Base-by-base conservation (phyloP, 345 rosid genomes). In the Turnera subulata region DNA sequence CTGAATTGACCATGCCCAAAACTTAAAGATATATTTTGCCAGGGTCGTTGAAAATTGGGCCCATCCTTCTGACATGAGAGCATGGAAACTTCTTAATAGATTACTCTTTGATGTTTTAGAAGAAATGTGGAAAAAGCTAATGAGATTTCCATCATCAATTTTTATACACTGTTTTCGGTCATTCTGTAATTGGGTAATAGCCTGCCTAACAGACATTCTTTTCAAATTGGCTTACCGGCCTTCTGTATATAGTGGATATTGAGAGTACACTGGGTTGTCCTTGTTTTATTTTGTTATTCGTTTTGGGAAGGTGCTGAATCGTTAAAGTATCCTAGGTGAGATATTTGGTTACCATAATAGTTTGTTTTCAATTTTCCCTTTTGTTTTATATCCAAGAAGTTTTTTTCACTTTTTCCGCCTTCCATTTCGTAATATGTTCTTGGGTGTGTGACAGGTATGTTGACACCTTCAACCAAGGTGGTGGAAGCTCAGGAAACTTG, bases 381-480 rank as follows among this genome's bases (percentile, higher is more conserved):
- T 20, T 48, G 17, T 0, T 7, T 15, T 23, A 6, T 11, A 15
- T 38, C 14, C 1, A 55, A n/a, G n/a, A n/a, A n/a, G n/a, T n/a
- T n/a, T n/a, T n/a, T n/a, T n/a, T n/a, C n/a, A n/a, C n/a, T n/a
- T n/a, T n/a, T n/a, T 20, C 12, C 26, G 20, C 12, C 21, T 44
- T 38, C 46, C 5, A 45, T 9, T 15, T 20, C 23, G 43, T 38
- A 33, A 57, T 47, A 53, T 6, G 38, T 20, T 53, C 20, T n/a
- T n/a, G n/a, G n/a, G n/a, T 32, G 35, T 55, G 48, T 55, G 62
- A 63, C 84, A 83, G 93, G 81, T 89, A 83, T 46, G 96, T 86
- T 37, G 96, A 85, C 76, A 88, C 96, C 64, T 89, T 66, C 77
- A 83, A 78, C 81, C 71, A 85, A 69, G 79, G 89, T 18, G 76